Base-by-base conservation (phyloP, 768 basidiomycete genomes). In the Rhodotorula kratochvilovae region DNA sequence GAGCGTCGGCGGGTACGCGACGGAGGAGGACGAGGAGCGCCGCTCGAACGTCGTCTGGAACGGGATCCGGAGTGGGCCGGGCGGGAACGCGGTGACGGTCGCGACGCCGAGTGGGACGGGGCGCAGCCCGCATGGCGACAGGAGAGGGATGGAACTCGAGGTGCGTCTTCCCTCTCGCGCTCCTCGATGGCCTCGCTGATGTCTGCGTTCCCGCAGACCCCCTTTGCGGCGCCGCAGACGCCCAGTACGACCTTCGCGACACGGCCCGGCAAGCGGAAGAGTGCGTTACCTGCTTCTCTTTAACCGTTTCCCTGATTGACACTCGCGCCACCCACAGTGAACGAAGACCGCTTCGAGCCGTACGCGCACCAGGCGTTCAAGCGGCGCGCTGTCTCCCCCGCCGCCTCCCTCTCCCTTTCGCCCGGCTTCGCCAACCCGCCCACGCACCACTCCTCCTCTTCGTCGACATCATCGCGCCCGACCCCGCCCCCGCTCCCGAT, bases 301-400 rank as follows among this genome's bases (percentile, higher is more conserved):
- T n/a, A n/a, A n/a, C n/a, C n/a, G n/a, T n/a, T n/a, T 27, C 48
- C 23, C 23, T 21, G 46, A 21, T 5, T 7, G 23, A 12, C 23
- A 50, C 11, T 5, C 25, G 23, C 27, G 25, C 48, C 8, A 12
- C n/a, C 10, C n/a, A 12, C 66, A 74, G 73, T 67, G 51, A 61
- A 66, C 29, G 68, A 72, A n/a, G 75, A 74, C 45, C 73, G 76
- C 15, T 76, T 76, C 63, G 75, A 77, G 35, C 72, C 75, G 19
- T 76, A 76, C 72, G 71, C 73, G n/a, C 60, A 68, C 39, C 63
- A 63, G 31, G 72, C 75, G 3, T 68, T 77, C 68, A 77, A 77
- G 59, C 77, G 77, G 6, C 77, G 77, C 11, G 77, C 77, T 46
- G 77, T 77, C 31, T 77, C 77, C 1, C 77, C 77, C 27, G 73